Percentiles rank a stretch among this genome's conserved stretches.
phyloP scores from a whole-genome alignment of 805 yeast genomes.

The Ogataea nonfermentans region DNA sequence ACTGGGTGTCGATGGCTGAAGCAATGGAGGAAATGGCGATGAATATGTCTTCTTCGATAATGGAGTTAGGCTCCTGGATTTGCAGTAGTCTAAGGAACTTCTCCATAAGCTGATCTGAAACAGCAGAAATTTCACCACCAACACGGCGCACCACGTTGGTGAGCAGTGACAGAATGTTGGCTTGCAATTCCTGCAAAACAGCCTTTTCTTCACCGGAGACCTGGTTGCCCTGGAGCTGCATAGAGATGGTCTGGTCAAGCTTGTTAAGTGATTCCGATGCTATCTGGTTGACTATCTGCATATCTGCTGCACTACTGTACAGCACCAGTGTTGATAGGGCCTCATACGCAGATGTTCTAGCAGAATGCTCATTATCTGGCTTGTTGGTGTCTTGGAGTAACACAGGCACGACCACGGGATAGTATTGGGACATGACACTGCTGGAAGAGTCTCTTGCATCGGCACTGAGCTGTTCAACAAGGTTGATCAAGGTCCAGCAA shows the following conservation, averaged over 20 bases:
- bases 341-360: constrained; percentile 96
- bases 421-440: constrained; percentile 72
- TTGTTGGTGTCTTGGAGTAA: constrained; percentile 68
- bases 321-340: constrained; percentile 81
- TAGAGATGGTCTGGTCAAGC: constrained; percentile 63
- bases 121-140: constrained; percentile 59
- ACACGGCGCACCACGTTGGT: constrained; percentile 84
- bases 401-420: constrained; percentile 64
- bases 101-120: constrained; percentile 82
- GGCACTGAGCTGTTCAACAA: constrained; percentile 75
- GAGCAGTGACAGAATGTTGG: constrained; percentile 71
- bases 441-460: constrained; percentile 49
- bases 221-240: constrained; percentile 47
- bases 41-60: constrained; percentile 88
- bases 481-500: constrained; percentile 94
- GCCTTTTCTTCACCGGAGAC: constrained; percentile 64
- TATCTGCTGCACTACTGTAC: constrained; percentile 67
- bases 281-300: constrained; percentile 65
- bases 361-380: constrained; percentile 77
- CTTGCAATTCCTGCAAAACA: constrained; percentile 84
- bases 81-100: constrained; percentile 72
- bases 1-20: constrained; percentile 67
- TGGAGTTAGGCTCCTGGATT: constrained; percentile 56
- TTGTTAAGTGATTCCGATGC: constrained; percentile 74
- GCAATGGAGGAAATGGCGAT: constrained; percentile 91